These are phyloP conservation scores for Zalaria sp. DNA, from an alignment of 2,329 filamentous ascomycete species.

Conservation along the genomic window DNA sequence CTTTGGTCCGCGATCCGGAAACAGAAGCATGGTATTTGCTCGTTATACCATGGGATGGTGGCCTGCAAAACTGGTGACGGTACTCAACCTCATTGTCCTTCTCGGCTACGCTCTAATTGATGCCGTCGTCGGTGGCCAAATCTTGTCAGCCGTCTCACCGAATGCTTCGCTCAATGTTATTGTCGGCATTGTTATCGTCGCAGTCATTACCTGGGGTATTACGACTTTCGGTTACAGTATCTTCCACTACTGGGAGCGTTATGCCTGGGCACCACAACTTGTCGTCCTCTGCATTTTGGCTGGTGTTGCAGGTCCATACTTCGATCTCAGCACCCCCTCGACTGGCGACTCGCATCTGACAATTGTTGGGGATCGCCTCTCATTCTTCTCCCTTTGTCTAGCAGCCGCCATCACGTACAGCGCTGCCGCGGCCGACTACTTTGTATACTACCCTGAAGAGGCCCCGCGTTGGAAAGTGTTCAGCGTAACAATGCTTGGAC, in stretches of 20 bases:
- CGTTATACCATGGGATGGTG: slow-evolving; percentile 53
- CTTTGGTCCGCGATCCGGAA: slow-evolving; percentile 47
- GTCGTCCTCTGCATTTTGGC: slow-evolving; percentile 47
- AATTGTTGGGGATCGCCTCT: slow-evolving; percentile 43
- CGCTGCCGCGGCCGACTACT: slow-evolving; percentile 51
- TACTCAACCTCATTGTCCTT: slow-evolving; percentile 49
- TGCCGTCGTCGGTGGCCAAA: slow-evolving; percentile 53
- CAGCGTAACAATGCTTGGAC: slow-evolving; percentile 40
- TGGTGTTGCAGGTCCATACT: slow-evolving; percentile 45
- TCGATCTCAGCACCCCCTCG: slow-evolving; percentile 39
- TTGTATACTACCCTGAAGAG: slow-evolving; percentile 48
- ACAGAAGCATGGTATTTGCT: slow-evolving; percentile 47
- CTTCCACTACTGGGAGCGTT: slow-evolving; percentile 57
- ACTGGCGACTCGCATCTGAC: slow-evolving; percentile 34
- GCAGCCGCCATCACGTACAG: slow-evolving; percentile 51
- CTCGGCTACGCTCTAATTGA: slow-evolving; percentile 48
- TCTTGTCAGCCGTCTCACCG: slow-evolving; percentile 49
- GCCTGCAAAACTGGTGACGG: slow-evolving; percentile 47
- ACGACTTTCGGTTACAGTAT: slow-evolving; percentile 54
- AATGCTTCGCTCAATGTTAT: slow-evolving; percentile 45
- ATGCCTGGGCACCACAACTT: slow-evolving; percentile 50
- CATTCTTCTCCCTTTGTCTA: slow-evolving; percentile 56
- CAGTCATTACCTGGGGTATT: slow-evolving; percentile 47
- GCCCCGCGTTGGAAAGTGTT: slow-evolving; percentile 41
- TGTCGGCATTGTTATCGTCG: slow-evolving; percentile 53